Percentiles rank a stretch among this genome's conserved stretches.
These are phyloP conservation scores for Neospermospora avenae DNA, from an alignment of 2,329 filamentous ascomycete genomes.

Conservation along the genomic window DNA sequence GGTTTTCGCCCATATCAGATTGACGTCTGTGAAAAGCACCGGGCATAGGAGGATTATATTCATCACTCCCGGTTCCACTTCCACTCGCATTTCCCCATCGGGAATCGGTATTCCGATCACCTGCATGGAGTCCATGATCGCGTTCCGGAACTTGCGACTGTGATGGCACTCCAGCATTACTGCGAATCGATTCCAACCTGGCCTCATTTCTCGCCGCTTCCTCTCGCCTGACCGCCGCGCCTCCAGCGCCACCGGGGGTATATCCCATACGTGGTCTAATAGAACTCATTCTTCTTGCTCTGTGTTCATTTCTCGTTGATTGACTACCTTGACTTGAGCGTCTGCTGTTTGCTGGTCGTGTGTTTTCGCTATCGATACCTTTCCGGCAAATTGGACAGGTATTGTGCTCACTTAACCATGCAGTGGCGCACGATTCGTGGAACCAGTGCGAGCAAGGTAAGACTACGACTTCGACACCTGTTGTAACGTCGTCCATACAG, in stretches of 20 bases:
- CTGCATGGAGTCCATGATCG: too few relatives aligned
- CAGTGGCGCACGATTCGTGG: conserved; percentile 74
- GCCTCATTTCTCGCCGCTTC: conserved; percentile 30
- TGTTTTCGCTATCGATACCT: conserved; percentile 29
- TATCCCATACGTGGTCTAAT: conserved; percentile 10
- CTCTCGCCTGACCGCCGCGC: too few relatives aligned
- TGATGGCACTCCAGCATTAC: conserved; percentile 21
- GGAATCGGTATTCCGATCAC: too few relatives aligned
- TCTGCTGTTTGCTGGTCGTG: conserved; percentile 15
- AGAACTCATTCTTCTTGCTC: conserved; percentile 20
- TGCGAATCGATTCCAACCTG: conserved; percentile 30
- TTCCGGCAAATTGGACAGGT: conserved; percentile 81
- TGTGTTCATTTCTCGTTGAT: conserved; percentile 17
- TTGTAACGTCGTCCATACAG: conserved; percentile 80
- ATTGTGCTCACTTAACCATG: conserved; percentile 88
- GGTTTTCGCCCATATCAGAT: conserved; percentile 20
- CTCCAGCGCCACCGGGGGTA: not conserved
- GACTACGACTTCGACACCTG: conserved; percentile 70
- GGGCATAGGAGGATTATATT: conserved; percentile 16
- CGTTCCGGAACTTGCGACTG: conserved; percentile 16
- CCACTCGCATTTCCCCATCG: too few relatives aligned
- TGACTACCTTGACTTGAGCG: conserved; percentile 17
- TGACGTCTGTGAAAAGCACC: conserved; percentile 18
- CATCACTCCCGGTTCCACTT: not conserved
- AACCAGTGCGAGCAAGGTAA: conserved; percentile 95